Evolutionary conservation across 345 rosid genomes (phyloP), one percentile per base, ranked within the genome.

Genomic region (Eucalyptus shirleyi): DNA sequence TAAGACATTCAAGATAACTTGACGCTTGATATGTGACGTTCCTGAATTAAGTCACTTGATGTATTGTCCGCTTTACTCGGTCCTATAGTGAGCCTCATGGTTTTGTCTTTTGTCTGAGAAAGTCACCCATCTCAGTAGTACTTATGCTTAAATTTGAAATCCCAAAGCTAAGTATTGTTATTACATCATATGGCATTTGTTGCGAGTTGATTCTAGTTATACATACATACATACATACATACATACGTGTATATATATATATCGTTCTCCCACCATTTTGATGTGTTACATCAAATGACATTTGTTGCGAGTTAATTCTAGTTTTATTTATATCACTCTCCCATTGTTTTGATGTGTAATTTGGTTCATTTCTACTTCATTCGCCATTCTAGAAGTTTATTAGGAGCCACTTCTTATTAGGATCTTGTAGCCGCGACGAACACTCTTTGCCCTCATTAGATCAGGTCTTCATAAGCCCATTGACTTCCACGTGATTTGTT

Each of bases 21-120:
- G 15, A 37, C 7, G 5, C 8, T 77, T 37, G 6, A 37, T 11
- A 77, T 6, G 28, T 21, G 5, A 21, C 4, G 2, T 19, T 77
- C 3, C 0, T 11, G 9, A 77, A 37, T 77, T 77, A 40, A 40
- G 9, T 37, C 5, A 0, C 44, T 77, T 24, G 28, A 40, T 77
- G 2, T 37, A 12, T 40, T 77, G 16, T 77, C 0, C 1, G 2
- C 47, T 11, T 12, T 40, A 7, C 3, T 14, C 21, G 4, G 2
- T 10, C 9, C 9, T 6, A 11, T 11, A 34, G 2, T 1, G 8
- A 19, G 5, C 8, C 47, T 40, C 15, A 6, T 21, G 15, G 2
- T 77, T 37, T 37, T 37, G 24, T 32, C 81, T 18, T 32, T 17
- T 18, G 24, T 19, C 0, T 11, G 0, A 11, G 3, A 72, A 21